Conservation (phyloP, 345 rosid genomes). For the Xanthoceras sorbifolium region DNA sequence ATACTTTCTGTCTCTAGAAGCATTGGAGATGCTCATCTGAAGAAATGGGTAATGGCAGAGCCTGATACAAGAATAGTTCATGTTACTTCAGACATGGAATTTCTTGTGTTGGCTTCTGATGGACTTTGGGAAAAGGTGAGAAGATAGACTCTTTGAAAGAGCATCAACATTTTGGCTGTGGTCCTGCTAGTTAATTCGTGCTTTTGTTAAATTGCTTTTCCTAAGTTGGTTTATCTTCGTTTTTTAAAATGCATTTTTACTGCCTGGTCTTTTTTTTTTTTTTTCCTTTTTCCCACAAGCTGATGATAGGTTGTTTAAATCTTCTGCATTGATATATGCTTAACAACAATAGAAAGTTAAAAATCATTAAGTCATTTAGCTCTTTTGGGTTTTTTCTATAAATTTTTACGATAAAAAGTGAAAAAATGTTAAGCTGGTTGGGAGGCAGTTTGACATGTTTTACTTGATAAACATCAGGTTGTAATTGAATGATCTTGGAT, state of each 20-base stretch:
- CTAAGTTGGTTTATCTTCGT: background rate
- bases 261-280: background rate
- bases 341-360: background rate
- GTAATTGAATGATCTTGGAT: background rate
- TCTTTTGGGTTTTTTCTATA: background rate
- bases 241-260: background rate
- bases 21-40: constrained; percentile 84
- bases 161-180: background rate
- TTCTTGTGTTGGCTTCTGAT: constrained; percentile 83
- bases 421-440: background rate
- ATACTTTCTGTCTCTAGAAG: constrained; percentile 72
- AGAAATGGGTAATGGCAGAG: constrained; percentile 79
- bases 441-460: background rate
- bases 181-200: background rate
- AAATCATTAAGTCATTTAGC: background rate
- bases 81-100: constrained; percentile 62
- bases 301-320: background rate
- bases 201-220: background rate
- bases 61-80: constrained; percentile 57
- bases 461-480: background rate
- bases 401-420: background rate
- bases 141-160: background rate
- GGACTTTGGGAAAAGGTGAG: constrained; percentile 78
- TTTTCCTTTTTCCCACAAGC: no score
- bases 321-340: background rate